Conservation (phyloP, 139 green algal species). For the Pleodorina starrii region DNA sequence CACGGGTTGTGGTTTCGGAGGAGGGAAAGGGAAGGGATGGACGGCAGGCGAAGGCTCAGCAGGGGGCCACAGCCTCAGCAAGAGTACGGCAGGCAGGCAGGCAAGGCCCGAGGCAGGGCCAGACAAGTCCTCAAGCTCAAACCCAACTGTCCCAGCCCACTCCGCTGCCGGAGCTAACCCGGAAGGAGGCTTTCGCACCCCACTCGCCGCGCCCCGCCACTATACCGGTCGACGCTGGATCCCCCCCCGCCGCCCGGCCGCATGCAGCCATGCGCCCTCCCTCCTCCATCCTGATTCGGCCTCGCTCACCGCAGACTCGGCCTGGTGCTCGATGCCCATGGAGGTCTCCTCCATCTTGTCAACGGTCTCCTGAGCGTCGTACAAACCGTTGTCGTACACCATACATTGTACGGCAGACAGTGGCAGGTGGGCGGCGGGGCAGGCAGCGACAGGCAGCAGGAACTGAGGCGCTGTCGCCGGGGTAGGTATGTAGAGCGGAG, state of each 20-base stretch:
- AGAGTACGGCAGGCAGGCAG: no score
- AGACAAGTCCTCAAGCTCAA: neutral
- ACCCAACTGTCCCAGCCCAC: no score
- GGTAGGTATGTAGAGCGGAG: no score
- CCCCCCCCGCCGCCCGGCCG: neutral
- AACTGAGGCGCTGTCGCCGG: neutral
- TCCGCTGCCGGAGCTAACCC: neutral
- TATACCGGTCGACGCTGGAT: neutral
- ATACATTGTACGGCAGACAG: neutral
- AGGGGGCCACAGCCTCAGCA: no score
- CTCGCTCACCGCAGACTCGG: slow-evolving; percentile 1
- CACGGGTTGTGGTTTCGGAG: neutral
- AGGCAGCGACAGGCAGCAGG: no score
- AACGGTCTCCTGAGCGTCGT: neutral
- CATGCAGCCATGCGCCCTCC: neutral
- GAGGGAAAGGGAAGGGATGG: neutral
- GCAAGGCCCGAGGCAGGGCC: no score
- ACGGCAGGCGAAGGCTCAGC: no score
- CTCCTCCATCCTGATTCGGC: neutral
- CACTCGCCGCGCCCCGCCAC: neutral
- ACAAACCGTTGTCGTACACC: neutral
- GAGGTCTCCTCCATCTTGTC: slow-evolving; percentile 21
- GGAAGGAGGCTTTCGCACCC: neutral
- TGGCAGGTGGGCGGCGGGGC: neutral
- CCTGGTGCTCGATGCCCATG: slow-evolving; percentile 26